Evolutionary conservation across 176 grass and related monocot genomes (phyloP).

Genomic region (Eragrostis nindensis): DNA sequence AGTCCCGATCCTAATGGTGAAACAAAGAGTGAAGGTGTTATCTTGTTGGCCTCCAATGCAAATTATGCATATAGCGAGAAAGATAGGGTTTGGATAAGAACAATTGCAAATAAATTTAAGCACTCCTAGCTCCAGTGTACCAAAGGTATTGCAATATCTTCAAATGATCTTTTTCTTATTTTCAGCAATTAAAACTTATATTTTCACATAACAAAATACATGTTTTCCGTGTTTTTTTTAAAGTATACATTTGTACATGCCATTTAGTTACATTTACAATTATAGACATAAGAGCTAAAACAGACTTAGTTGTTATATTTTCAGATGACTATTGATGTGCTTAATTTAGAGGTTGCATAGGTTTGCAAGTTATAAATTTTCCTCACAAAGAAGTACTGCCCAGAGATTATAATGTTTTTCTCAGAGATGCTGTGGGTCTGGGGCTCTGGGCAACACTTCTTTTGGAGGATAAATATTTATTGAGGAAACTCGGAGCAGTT

Average conservation of each 20-base stretch:
- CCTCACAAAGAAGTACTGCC: too few relatives aligned
- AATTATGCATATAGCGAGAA: conserved; percentile 91
- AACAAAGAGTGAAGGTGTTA: conserved; percentile 60
- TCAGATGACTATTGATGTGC: not conserved
- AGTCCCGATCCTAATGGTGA: conserved; percentile 38
- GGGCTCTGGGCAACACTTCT: not conserved
- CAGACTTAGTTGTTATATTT: not conserved
- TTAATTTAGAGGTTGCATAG: conserved; percentile 11
- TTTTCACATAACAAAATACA: not conserved
- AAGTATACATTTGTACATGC: not conserved
- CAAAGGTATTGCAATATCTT: conserved; percentile 43
- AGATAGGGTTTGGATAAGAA: conserved; percentile 86
- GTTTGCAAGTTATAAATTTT: too few relatives aligned
- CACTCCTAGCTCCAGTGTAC: conserved; percentile 8
- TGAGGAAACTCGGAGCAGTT: not conserved
- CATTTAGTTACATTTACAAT: not conserved
- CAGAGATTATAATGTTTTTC: not conserved
- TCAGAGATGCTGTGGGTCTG: not conserved
- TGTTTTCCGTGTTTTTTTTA: not conserved
- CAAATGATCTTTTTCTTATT: not conserved
- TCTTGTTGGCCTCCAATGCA: conserved; percentile 80
- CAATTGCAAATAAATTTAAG: conserved; percentile 81
- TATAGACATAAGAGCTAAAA: not conserved
- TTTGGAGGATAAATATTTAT: not conserved
- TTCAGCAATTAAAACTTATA: conserved; percentile 7